Percentiles rank a stretch among this genome's conserved stretches.
Evolutionary conservation across 2,329 filamentous ascomycete genomes (phyloP).

Genomic region (Herpotrichia juniperi): DNA sequence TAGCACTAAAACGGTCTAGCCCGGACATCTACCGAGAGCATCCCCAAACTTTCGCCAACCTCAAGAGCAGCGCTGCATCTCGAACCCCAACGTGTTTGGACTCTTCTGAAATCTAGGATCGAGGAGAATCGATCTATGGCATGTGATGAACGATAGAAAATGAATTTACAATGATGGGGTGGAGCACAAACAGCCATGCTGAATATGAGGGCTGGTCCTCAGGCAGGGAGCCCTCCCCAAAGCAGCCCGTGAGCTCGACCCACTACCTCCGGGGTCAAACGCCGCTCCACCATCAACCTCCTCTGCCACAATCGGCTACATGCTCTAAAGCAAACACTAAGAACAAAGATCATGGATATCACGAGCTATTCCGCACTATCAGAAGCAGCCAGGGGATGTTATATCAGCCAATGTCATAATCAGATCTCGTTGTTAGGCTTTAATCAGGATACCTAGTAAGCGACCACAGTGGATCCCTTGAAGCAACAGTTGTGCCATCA

Average conservation of each 20-base stretch:
- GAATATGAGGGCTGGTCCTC: slow-evolving; percentile 24
- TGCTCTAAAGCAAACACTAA: slow-evolving; percentile 5
- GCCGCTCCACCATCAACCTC: slow-evolving; percentile 11
- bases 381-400: slow-evolving; percentile 11
- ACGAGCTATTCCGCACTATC: slow-evolving; percentile 14
- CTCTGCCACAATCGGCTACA: slow-evolving; percentile 20
- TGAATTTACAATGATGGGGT: slow-evolving; percentile 57
- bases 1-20: background rate
- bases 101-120: slow-evolving; percentile 64
- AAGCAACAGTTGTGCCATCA: too few relatives aligned
- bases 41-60: slow-evolving; percentile 33
- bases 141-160: background rate
- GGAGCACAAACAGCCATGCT: slow-evolving; percentile 13
- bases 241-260: slow-evolving; percentile 31
- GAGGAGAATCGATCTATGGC: slow-evolving; percentile 13
- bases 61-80: slow-evolving; percentile 27
- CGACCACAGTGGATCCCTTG: background rate
- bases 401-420: background rate
- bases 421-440: background rate
- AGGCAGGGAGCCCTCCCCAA: slow-evolving; percentile 33
- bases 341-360: background rate
- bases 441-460: background rate
- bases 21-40: slow-evolving; percentile 32
- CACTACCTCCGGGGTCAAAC: slow-evolving; percentile 30
- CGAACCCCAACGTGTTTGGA: slow-evolving; percentile 63